Evolutionary conservation across 2,329 filamentous ascomycete species (phyloP).

Genomic region (Neofusicoccum ribis): DNA sequence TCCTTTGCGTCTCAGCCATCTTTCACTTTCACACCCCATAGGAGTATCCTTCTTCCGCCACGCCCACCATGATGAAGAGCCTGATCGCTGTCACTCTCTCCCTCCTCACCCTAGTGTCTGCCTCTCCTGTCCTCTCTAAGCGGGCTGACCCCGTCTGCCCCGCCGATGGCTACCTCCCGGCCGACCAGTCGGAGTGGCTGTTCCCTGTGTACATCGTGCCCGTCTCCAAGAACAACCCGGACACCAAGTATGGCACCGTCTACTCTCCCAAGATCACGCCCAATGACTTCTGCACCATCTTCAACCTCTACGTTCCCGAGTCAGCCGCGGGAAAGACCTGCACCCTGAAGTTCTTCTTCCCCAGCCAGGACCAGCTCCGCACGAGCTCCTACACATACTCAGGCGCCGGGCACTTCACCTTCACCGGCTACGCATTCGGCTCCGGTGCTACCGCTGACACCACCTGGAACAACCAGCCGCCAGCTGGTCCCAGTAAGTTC

Average conservation of each 20-base stretch:
- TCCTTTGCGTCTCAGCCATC: too few relatives aligned
- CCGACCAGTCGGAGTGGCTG: constrained; percentile 17
- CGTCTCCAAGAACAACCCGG: constrained; percentile 22
- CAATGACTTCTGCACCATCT: constrained; percentile 21
- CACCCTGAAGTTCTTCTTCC: constrained; percentile 24
- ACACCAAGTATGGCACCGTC: constrained; percentile 20
- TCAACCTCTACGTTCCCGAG: constrained; percentile 24
- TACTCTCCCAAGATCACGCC: background rate
- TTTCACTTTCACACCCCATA: too few relatives aligned
- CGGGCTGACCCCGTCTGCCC: constrained; percentile 21
- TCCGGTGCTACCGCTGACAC: constrained; percentile 22
- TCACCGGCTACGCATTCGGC: constrained; percentile 26
- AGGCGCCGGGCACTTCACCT: constrained; percentile 25
- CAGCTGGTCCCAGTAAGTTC: constrained; percentile 23
- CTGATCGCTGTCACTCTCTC: constrained; percentile 41
- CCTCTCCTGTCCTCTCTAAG: constrained; percentile 15
- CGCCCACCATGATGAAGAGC: constrained; percentile 23
- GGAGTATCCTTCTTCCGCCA: background rate
- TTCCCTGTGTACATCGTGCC: constrained; percentile 22
- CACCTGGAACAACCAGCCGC: constrained; percentile 26
- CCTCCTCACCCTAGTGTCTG: constrained; percentile 15
- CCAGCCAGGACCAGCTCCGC: constrained; percentile 20
- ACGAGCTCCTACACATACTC: constrained; percentile 21
- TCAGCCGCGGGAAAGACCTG: constrained; percentile 24
- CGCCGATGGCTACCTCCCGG: constrained; percentile 21